Conservation (phyloP, 2,329 filamentous ascomycete genomes). For the Cladosporium sp. region DNA sequence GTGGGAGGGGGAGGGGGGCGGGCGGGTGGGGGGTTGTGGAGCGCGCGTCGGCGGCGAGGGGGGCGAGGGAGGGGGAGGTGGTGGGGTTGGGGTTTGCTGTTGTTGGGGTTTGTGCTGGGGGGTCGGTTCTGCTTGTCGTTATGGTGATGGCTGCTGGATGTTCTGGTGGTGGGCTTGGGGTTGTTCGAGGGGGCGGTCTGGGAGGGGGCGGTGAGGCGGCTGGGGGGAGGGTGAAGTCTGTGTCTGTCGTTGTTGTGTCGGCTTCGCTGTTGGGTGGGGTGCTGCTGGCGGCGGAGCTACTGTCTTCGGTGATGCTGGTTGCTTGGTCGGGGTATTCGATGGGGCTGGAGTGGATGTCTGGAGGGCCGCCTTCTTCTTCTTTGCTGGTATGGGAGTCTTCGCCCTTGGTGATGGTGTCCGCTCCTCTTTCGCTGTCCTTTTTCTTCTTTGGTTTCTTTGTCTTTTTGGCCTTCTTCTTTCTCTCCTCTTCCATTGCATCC, state of each 20-base stretch:
- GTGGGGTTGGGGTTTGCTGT: neutral
- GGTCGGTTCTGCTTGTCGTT: neutral
- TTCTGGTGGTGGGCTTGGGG: neutral
- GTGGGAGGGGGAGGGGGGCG: too few relatives aligned
- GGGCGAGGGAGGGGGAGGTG: too few relatives aligned
- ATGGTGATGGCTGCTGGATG: neutral
- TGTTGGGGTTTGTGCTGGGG: neutral
- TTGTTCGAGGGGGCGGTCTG: too few relatives aligned
- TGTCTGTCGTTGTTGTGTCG: too few relatives aligned
- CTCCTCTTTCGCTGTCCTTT: neutral
- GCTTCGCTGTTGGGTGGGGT: too few relatives aligned
- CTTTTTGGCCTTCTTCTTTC: constrained; percentile 15
- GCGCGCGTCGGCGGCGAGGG: neutral
- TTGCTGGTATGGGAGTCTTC: neutral
- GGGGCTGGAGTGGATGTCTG: too few relatives aligned
- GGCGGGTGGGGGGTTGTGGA: too few relatives aligned
- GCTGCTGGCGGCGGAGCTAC: too few relatives aligned
- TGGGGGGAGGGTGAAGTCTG: too few relatives aligned
- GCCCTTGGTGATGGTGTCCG: neutral
- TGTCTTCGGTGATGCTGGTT: too few relatives aligned
- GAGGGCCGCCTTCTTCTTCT: neutral
- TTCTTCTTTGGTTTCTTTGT: neutral
- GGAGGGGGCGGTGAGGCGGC: too few relatives aligned
- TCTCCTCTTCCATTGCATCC: constrained; percentile 15
- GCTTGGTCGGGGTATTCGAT: too few relatives aligned